Evolutionary conservation across 2,329 filamentous ascomycete species (phyloP).

Genomic region (Fusarium duplospermum): DNA sequence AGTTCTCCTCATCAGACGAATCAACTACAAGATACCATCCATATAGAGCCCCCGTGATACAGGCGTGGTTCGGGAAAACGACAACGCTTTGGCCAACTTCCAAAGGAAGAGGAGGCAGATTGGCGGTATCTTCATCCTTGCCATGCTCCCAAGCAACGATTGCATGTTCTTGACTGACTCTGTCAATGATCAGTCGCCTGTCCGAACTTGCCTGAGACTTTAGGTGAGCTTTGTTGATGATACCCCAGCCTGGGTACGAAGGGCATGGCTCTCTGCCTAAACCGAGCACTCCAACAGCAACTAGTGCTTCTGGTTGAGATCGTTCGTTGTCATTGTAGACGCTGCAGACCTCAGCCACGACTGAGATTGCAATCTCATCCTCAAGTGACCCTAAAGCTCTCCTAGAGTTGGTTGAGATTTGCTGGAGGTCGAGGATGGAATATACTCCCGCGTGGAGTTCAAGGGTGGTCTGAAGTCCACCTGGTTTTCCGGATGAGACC

Average conservation of each 20-base stretch:
- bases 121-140: slow-evolving; percentile 8
- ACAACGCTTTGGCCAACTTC: slow-evolving; percentile 55
- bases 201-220: background rate
- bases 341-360: slow-evolving; percentile 71
- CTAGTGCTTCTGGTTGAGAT: slow-evolving; percentile 60
- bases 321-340: slow-evolving; percentile 60
- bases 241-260: slow-evolving; percentile 69
- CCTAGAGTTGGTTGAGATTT: slow-evolving; percentile 66
- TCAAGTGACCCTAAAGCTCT: slow-evolving; percentile 40
- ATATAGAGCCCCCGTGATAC: slow-evolving; percentile 69
- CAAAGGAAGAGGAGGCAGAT: slow-evolving; percentile 51
- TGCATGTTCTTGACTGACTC: slow-evolving; percentile 75
- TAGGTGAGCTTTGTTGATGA: slow-evolving; percentile 57
- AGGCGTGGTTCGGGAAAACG: slow-evolving; percentile 74
- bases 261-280: slow-evolving; percentile 72
- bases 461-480: slow-evolving; percentile 46
- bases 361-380: slow-evolving; percentile 65
- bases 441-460: slow-evolving; percentile 76
- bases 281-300: slow-evolving; percentile 68
- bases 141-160: slow-evolving; percentile 63
- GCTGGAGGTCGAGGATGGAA: slow-evolving; percentile 72
- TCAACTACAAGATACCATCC: slow-evolving; percentile 68
- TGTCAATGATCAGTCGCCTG: slow-evolving; percentile 63
- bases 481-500: background rate
- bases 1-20: slow-evolving; percentile 54